Conservation (phyloP, 2,329 filamentous ascomycete species). For the Beauveria caledonica region DNA sequence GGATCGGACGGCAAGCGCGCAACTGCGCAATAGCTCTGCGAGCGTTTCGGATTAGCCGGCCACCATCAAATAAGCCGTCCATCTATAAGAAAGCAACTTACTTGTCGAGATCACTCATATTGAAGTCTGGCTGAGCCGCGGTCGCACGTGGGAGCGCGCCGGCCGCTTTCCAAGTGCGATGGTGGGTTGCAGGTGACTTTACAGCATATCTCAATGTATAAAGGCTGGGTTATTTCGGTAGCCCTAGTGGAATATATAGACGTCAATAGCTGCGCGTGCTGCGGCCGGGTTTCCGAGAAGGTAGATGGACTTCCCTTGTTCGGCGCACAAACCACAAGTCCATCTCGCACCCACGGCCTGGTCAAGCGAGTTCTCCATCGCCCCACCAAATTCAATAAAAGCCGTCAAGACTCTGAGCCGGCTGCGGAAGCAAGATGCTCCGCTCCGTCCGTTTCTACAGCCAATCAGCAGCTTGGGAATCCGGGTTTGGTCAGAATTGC, state of each 20-base stretch:
- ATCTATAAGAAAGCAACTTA: constrained; percentile 33
- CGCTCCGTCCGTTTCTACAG: background rate
- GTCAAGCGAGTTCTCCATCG: constrained; percentile 1
- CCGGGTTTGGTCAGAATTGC: constrained; percentile 4
- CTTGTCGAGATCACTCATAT: constrained; percentile 93
- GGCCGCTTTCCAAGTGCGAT: constrained; percentile 13
- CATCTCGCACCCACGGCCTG: background rate
- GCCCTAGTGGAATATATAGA: background rate
- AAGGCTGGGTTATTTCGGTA: background rate
- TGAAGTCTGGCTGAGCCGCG: constrained; percentile 13
- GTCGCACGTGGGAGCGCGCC: constrained; percentile 17
- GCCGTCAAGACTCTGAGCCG: background rate
- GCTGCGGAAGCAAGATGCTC: background rate
- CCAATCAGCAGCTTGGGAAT: constrained; percentile 7
- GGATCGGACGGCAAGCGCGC: constrained; percentile 91
- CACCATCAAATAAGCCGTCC: background rate
- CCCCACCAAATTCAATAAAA: constrained; percentile 4
- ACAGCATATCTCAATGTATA: background rate
- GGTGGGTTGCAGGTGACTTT: background rate
- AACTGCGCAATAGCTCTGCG: constrained; percentile 89
- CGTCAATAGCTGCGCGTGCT: background rate
- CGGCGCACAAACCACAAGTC: constrained; percentile 1
- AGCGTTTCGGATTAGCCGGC: background rate
- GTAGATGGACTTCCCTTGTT: background rate
- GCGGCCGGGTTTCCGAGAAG: background rate